These are phyloP conservation scores for Mimosa pudica DNA, from an alignment of 306 rosid genomes.

Conservation along the genomic window DNA sequence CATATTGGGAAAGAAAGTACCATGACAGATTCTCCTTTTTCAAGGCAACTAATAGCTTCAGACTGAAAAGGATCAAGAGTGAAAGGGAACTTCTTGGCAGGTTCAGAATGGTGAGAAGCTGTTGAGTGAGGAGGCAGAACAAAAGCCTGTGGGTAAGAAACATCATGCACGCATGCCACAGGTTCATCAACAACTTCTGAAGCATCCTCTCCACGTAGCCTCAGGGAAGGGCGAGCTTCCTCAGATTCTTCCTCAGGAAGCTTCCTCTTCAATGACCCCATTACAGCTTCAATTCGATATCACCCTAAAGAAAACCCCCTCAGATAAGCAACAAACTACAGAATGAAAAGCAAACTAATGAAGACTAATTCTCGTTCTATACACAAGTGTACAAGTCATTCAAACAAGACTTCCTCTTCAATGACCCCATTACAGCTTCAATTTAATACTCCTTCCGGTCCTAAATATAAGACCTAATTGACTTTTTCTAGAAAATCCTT, in stretches of 20 bases:
- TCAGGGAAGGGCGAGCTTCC: slow-evolving; percentile 21
- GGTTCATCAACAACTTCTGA: slow-evolving; percentile 20
- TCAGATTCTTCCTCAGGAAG: slow-evolving; percentile 21
- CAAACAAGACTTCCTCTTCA: slow-evolving; percentile 36
- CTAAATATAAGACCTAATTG: too few species aligned
- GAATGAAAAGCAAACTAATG: neutral
- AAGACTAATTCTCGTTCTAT: neutral
- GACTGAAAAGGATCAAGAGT: slow-evolving; percentile 88
- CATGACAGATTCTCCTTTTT: slow-evolving; percentile 80
- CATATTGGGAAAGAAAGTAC: slow-evolving; percentile 37
- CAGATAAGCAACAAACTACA: neutral
- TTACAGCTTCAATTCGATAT: neutral
- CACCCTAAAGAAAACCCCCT: neutral
- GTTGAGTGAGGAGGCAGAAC: slow-evolving; percentile 32
- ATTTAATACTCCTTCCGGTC: neutral
- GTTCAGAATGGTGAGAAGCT: slow-evolving; percentile 31
- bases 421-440: slow-evolving; percentile 41
- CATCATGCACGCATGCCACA: slow-evolving; percentile 64
- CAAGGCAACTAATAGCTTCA: slow-evolving; percentile 77
- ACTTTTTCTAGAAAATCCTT: too few species aligned
- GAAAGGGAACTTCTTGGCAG: slow-evolving; percentile 85
- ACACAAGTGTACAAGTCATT: neutral
- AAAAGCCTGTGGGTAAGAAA: slow-evolving; percentile 78
- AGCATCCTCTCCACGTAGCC: slow-evolving; percentile 26
- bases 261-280: slow-evolving; percentile 66